Base-by-base conservation (phyloP, 1,284 basidiomycete genomes). In the Ganoderma lucidum region DNA sequence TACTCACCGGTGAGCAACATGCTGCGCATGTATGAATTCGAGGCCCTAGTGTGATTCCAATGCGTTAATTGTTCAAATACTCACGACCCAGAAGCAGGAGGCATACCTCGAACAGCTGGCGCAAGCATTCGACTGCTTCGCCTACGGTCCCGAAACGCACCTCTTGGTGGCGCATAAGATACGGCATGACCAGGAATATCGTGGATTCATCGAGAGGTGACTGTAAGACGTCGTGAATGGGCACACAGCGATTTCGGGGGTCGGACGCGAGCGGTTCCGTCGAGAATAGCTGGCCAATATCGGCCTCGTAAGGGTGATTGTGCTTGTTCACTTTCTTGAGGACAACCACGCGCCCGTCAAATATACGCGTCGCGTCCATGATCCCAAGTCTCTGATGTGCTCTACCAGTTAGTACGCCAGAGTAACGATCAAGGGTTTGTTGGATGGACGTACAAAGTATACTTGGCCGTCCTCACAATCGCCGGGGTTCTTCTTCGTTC, bases 101-200 rank as follows among this genome's bases (percentile, higher is more conserved):
- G n/a, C n/a, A n/a, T n/a, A n/a, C 23, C 70, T 80, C 78, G 6
- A 80, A 72, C 2, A 75, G 64, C 59, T 82, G 80, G 3, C 60
- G 58, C 32, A 78, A 62, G 63, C 79, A 81, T 9, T 76, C 74
- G 1, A 80, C 51, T 4, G 72, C 75, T 63, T 82, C 81, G 6
- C 77, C 77, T 8, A 75, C 56, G 1, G 75, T 75, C 6, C 64
- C 63, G 60, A 81, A 77, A 0, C 23, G 62, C 3, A 77, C 76
- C 15, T 73, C 37, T n/a, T 75, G 32, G 44, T 71, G 75, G 0
- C 51, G 63, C 5, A 76, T 71, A 1, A 81, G 71, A 2, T 75
- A 58, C 0, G 79, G 74, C 71, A 79, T 75, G 23, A 81, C 78
- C 4, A 81, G 30, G 30, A 79, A 70, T 0, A 44, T 32, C 2